Base-by-base conservation (phyloP, 345 rosid genomes). In the Heritiera littoralis region DNA sequence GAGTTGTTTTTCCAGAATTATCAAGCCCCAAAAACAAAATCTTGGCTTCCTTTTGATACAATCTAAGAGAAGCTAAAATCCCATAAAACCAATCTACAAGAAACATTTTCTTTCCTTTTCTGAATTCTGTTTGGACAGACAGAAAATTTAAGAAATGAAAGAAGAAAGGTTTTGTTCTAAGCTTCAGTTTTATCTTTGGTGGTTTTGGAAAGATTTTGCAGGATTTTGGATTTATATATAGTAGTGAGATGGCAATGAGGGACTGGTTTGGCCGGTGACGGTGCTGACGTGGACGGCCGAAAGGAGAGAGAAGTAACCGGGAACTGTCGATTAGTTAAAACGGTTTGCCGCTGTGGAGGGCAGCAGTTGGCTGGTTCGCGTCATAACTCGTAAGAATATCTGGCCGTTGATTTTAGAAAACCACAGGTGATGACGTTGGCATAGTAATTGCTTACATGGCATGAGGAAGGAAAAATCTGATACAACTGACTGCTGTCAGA, bases 11-110 rank as follows among this genome's bases (percentile, higher is more conserved):
- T 0, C 79, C 79, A 20, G 79, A 40, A 65, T 77, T 77, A 38
- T 77, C 79, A 32, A 77, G 79, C 20, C 79, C 79, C 61, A 77
- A 32, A 40, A 77, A 77, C 32, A 77, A 52, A 30, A 77, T 77
- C 49, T 77, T 77, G 18, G 79, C 79, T 52, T 77, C 79, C 61
- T 77, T 77, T 35, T 77, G 79, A 66, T 66, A 65, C 64, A 77
- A 65, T 32, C 79, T 72, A 6, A 66, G 72, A n/a, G 72, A 65
- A 8, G 72, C 79, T 43, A 75, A 46, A 75, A 75, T 43, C 68
- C 78, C 78, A 28, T 75, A 75, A 41, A 75, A 75, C 78, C 78
- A 75, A 43, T 75, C 78, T 4, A 75, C n/a, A 46, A 75, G 78
- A 58, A 43, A 75, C 78, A 75, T 75, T 20, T 59, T 41, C 14